Percentiles rank a stretch among this genome's conserved stretches.
Evolutionary conservation across 345 rosid species (phyloP).

Genomic region (Microcos paniculata): DNA sequence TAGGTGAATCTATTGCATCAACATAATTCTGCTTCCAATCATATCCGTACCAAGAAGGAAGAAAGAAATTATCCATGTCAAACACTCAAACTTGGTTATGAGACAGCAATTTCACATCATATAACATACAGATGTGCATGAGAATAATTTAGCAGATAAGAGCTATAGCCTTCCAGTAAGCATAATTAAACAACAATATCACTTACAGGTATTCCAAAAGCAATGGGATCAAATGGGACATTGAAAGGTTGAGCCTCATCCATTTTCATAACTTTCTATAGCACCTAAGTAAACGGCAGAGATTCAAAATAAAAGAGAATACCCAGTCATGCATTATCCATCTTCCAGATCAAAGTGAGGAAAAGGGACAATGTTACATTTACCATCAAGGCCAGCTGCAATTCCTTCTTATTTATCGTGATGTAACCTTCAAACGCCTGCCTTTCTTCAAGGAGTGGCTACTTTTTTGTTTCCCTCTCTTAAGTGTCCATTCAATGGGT

Average conservation of each 20-base stretch:
- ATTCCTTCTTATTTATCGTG: not conserved
- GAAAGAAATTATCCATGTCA: not conserved
- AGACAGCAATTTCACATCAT: not conserved
- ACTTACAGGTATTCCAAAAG: slow-evolving; percentile 16
- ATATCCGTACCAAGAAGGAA: not conserved
- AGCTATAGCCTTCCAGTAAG: not conserved
- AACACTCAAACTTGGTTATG: not conserved
- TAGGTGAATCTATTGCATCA: slow-evolving; percentile 50
- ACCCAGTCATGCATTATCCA: not conserved
- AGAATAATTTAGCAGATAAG: not conserved
- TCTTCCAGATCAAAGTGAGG: not conserved
- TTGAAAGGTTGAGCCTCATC: slow-evolving; percentile 46
- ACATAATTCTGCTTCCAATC: slow-evolving; percentile 42
- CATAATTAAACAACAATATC: not conserved
- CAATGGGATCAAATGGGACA: slow-evolving; percentile 19
- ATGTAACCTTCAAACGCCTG: not conserved
- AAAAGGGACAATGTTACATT: not conserved
- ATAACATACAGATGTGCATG: not conserved
- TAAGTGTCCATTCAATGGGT: not conserved
- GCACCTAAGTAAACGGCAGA: slow-evolving; percentile 23
- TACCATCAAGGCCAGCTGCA: slow-evolving; percentile 18
- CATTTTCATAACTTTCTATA: slow-evolving; percentile 45
- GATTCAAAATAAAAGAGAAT: no score
- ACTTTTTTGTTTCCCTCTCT: not conserved
- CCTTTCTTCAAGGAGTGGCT: not conserved